Conservation (phyloP, 2,329 filamentous ascomycete species). For the Teratosphaeria destructans region DNA sequence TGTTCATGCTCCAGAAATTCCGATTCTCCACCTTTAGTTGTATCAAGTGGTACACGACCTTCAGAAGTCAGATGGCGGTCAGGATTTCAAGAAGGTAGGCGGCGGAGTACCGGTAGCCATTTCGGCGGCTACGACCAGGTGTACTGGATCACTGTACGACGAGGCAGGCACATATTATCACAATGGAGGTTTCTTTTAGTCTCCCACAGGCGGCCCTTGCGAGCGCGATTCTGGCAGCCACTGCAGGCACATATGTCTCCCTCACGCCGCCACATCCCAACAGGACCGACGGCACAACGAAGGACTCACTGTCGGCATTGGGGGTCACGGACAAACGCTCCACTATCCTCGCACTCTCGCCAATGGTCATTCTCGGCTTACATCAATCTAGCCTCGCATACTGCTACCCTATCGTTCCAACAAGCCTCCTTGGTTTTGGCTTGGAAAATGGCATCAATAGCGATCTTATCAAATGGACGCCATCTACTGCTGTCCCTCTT, state of each 20-base stretch:
- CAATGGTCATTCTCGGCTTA: neutral
- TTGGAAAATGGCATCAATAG: neutral
- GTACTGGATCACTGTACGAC: neutral
- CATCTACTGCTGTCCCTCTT: neutral
- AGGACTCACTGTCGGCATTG: neutral
- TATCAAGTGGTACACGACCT: too few relatives aligned
- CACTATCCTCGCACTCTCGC: neutral
- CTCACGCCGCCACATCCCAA: neutral
- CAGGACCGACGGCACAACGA: neutral
- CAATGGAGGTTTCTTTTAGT: neutral
- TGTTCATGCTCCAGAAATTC: too few relatives aligned
- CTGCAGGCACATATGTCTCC: neutral
- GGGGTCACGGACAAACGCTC: neutral
- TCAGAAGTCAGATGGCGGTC: too few relatives aligned
- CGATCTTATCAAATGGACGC: neutral
- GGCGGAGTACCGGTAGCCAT: too few relatives aligned
- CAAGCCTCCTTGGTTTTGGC: neutral
- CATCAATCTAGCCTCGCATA: neutral
- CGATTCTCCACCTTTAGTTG: too few relatives aligned
- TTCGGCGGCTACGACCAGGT: too few relatives aligned
- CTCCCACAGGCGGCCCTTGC: neutral
- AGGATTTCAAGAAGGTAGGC: too few relatives aligned
- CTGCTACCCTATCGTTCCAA: neutral
- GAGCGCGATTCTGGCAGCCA: neutral
- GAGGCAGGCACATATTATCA: neutral